Evolutionary conservation across 805 yeast species (phyloP).

Genomic region (Saccharomycopsis selenospora): DNA sequence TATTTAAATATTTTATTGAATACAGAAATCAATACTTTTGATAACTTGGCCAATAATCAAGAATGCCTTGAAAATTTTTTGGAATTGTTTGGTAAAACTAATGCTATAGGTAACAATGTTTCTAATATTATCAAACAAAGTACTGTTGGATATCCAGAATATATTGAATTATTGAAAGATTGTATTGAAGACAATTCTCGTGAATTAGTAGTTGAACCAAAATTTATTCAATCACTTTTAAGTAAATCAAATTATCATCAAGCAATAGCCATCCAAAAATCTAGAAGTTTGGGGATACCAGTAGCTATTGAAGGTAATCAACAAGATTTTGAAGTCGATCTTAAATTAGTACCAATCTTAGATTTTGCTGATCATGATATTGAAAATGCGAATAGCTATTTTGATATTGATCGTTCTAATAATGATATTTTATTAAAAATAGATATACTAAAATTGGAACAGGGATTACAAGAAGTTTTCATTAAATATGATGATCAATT

Average conservation of each 20-base stretch:
- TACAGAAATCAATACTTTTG: constrained; percentile 5
- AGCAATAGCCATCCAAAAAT: background rate
- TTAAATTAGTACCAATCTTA: constrained; percentile 5
- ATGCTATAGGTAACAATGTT: background rate
- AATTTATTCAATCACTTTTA: background rate
- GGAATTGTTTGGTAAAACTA: background rate
- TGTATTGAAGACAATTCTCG: background rate
- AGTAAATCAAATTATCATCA: background rate
- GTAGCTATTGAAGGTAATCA: background rate
- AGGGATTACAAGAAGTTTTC: constrained; percentile 1
- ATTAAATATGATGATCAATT: constrained; percentile 4
- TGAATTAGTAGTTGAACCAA: background rate
- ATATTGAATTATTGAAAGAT: background rate
- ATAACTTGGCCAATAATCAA: constrained; percentile 1
- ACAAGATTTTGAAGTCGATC: constrained; percentile 1
- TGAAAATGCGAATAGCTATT: constrained; percentile 3
- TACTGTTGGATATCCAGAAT: background rate
- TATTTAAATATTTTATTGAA: background rate
- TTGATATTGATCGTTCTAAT: constrained; percentile 7
- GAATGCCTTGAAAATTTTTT: background rate
- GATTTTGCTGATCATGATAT: constrained; percentile 11
- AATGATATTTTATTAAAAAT: constrained; percentile 4
- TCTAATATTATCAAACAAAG: background rate
- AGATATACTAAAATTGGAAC: background rate
- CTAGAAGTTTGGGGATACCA: constrained; percentile 8